Conservation (phyloP, 2,329 filamentous ascomycete species). For the Emericellopsis atlantica region DNA sequence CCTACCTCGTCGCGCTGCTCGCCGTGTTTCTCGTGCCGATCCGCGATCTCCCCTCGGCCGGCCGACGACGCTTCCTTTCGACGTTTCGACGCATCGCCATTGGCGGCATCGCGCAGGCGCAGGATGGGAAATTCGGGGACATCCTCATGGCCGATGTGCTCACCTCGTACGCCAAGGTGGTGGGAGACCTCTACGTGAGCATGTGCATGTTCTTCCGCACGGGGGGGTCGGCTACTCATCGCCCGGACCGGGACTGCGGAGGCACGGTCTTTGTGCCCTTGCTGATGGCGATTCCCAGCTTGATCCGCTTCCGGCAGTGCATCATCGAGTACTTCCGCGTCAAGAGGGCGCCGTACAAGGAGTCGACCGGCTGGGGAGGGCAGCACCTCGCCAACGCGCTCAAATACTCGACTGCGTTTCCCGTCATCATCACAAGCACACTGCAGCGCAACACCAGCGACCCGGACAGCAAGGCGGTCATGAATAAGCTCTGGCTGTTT, state of each 20-base stretch:
- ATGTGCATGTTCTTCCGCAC: constrained; percentile 80
- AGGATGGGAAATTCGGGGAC: constrained; percentile 90
- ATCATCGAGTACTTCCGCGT: constrained; percentile 77
- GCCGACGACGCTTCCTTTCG: constrained; percentile 62
- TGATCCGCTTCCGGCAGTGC: constrained; percentile 86
- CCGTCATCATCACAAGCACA: constrained; percentile 72
- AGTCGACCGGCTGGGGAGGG: constrained; percentile 58
- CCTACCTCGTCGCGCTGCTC: constrained; percentile 63
- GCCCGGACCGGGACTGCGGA: constrained; percentile 72
- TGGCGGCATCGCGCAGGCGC: constrained; percentile 73
- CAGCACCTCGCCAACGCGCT: constrained; percentile 87
- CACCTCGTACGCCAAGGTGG: constrained; percentile 87
- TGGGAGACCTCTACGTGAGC: constrained; percentile 79
- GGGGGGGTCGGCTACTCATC: constrained; percentile 60
- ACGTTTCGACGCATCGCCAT: constrained; percentile 69
- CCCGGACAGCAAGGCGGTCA: constrained; percentile 22
- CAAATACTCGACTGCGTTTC: constrained; percentile 91
- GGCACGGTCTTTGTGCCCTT: constrained; percentile 70
- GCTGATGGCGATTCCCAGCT: constrained; percentile 68
- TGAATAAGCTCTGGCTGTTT: constrained; percentile 52
- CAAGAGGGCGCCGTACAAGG: constrained; percentile 39
- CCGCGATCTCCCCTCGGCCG: constrained; percentile 52
- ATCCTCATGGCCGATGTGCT: constrained; percentile 86
- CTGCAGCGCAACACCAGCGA: constrained; percentile 51
- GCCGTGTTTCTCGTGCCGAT: constrained; percentile 63